Conservation (phyloP, 2,329 filamentous ascomycete genomes). For the Colletotrichum lindemuthianum region DNA sequence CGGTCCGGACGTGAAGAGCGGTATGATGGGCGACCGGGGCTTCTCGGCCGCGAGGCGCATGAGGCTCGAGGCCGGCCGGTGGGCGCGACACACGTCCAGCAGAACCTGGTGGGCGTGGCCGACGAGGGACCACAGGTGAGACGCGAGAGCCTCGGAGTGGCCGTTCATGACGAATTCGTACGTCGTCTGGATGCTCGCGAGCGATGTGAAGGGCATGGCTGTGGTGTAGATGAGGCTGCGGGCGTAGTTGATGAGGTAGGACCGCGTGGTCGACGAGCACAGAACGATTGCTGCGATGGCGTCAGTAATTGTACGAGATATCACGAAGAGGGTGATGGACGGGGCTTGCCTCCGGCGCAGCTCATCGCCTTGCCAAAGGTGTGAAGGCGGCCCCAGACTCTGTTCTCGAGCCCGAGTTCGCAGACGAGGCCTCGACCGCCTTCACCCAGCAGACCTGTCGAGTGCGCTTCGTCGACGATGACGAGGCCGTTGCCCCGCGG, state of each 20-base stretch:
- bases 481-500: slow-evolving; percentile 68
- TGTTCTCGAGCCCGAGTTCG: slow-evolving; percentile 62
- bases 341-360: slow-evolving; percentile 72
- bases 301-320: slow-evolving; percentile 24
- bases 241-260: slow-evolving; percentile 80
- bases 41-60: slow-evolving; percentile 46
- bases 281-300: slow-evolving; percentile 61
- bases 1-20: slow-evolving; percentile 67
- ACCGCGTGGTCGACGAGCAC: slow-evolving; percentile 66
- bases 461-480: slow-evolving; percentile 76
- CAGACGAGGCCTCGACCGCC: slow-evolving; percentile 68
- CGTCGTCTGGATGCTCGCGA: slow-evolving; percentile 66
- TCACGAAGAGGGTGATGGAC: too few species aligned
- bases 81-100: slow-evolving; percentile 43
- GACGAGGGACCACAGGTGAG: slow-evolving; percentile 57
- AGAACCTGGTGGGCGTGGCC: slow-evolving; percentile 56
- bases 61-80: slow-evolving; percentile 39
- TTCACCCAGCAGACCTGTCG: slow-evolving; percentile 67
- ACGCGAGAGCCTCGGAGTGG: slow-evolving; percentile 50
- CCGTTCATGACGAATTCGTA: slow-evolving; percentile 67
- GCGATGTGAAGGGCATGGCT: slow-evolving; percentile 69
- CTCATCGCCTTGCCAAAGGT: slow-evolving; percentile 76
- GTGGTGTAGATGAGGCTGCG: slow-evolving; percentile 81
- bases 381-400: slow-evolving; percentile 67
- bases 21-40: slow-evolving; percentile 71